A percentile compares a stretch with the other conserved stretches of the same genome.
phyloP scores from a whole-genome alignment of 371 early-diverging fungal genomes.

The Funneliformis caledonium region DNA sequence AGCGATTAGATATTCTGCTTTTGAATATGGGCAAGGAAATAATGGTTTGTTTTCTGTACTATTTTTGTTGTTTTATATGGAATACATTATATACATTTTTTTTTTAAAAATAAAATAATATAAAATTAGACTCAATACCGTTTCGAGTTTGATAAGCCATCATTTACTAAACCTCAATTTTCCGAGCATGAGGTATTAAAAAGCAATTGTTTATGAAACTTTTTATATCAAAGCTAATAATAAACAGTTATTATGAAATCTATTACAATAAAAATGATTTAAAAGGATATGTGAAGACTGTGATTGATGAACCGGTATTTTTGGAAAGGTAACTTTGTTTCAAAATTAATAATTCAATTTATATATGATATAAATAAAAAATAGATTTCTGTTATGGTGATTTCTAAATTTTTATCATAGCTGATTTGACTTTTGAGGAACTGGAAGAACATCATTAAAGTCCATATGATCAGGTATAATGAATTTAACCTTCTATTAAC shows the following conservation, averaged over 20 bases:
- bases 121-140: constrained; percentile 58
- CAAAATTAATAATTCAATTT: neutral
- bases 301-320: constrained; percentile 72
- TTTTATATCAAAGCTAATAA: neutral
- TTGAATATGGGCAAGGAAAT: constrained; percentile 52
- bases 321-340: constrained; percentile 74
- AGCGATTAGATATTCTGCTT: constrained; percentile 52
- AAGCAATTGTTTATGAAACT: constrained; percentile 57
- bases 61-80: neutral
- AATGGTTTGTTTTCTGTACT: neutral
- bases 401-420: too few species aligned
- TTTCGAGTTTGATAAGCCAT: constrained; percentile 83
- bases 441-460: too few species aligned
- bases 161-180: constrained; percentile 66
- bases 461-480: too few species aligned
- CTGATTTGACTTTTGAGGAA: too few species aligned
- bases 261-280: constrained; percentile 55
- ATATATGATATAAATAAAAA: neutral
- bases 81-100: neutral
- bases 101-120: neutral
- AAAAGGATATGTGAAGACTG: constrained; percentile 53
- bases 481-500: too few species aligned
- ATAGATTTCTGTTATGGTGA: too few species aligned
- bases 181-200: constrained; percentile 72
- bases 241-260: neutral